Evolutionary conservation across 441 rosid species (phyloP), one percentile per base, ranked within the genome.

Genomic region (Rhodomyrtus psidioides): DNA sequence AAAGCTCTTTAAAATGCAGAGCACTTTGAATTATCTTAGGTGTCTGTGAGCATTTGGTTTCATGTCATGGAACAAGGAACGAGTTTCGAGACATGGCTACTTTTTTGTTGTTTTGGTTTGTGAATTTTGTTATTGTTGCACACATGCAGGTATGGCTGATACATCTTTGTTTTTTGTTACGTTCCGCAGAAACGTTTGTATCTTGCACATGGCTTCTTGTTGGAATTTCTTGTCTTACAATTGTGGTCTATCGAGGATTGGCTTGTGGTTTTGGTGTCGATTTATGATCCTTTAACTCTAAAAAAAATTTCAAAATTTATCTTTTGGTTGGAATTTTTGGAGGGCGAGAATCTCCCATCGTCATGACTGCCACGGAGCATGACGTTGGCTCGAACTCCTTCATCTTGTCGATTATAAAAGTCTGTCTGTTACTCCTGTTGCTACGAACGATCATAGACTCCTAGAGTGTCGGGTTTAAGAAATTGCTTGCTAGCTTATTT

Each of bases 71-170:
- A 89, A 86, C 88, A 88, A 86, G 88, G 90, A 89, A 76, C 75
- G 88, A 42, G 86, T 89, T 89, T 91, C 86, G 86, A 85, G 91
- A 86, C 86, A 85, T 91, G 91, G 93, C 91, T 90, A 92, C 85
- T 86, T 87, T 88, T 87, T 86, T 89, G 91, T 90, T 87, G 91
- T 90, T 87, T 85, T 87, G 89, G 84, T 88, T 88, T 86, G 91
- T 90, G n/a, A n/a, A 70, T 70, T 8, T 21, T 86, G 88, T 88
- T 83, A 86, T 91, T 82, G 90, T 89, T 91, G 88, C 91, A 81
- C 86, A 87, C 84, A 54, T 91, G 87, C 89, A 88, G 89, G 89
- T 83, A 83, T 87, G 89, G 89, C 88, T 90, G 88, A 89, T 85
- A 86, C 86, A 83, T 82, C 87, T 86, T 90, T 89, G 70, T 84